Conservation (phyloP, 768 basidiomycete species). For the Hortiboletus flavorubellus region DNA sequence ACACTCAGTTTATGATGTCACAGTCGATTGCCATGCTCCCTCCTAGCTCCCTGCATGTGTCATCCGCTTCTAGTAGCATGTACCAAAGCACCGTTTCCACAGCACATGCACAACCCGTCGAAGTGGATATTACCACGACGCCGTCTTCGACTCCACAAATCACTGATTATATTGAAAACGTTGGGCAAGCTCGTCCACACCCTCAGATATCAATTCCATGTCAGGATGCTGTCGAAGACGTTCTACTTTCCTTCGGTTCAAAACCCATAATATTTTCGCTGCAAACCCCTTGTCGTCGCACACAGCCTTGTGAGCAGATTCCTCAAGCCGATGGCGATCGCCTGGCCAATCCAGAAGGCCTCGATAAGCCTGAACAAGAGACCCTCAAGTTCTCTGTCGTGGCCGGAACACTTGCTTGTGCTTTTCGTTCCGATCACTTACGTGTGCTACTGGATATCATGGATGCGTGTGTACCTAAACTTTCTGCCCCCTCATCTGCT, state of each 20-base stretch:
- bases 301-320: constrained; percentile 10
- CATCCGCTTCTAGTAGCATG: constrained; percentile 62
- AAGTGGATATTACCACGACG: neutral
- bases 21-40: constrained; percentile 69
- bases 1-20: constrained; percentile 64
- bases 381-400: constrained; percentile 40
- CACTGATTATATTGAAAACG: neutral
- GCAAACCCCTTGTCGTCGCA: constrained; percentile 39
- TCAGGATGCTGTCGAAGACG: constrained; percentile 35
- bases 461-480: constrained; percentile 30
- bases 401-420: constrained; percentile 52
- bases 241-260: constrained; percentile 57
- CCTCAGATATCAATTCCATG: constrained; percentile 7
- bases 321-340: neutral
- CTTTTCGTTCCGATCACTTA: constrained; percentile 56
- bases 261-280: constrained; percentile 60
- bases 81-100: constrained; percentile 72
- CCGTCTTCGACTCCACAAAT: neutral
- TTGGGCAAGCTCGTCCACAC: constrained; percentile 1
- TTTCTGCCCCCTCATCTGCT: constrained; percentile 16
- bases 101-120: neutral
- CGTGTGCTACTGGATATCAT: constrained; percentile 43
- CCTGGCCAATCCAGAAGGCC: constrained; percentile 6
- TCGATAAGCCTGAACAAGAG: constrained; percentile 24
- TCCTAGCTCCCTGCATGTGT: constrained; percentile 41